Evolutionary conservation across 257 asterid genomes (phyloP).

Genomic region (Solanum medicagineum): DNA sequence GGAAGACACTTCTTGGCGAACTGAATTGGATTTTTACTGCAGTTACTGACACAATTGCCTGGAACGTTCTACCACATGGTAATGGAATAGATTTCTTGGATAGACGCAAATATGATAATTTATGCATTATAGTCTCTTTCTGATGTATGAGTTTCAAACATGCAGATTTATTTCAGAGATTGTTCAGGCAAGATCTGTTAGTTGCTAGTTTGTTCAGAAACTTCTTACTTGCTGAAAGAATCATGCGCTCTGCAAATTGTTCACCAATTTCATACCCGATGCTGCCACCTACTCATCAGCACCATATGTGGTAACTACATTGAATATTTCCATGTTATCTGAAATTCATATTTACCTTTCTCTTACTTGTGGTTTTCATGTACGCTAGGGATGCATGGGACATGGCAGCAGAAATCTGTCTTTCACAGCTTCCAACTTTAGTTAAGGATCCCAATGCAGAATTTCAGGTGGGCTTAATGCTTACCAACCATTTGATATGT

Average conservation of each 20-base stretch:
- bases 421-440: constrained; percentile 89
- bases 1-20: constrained; percentile 98
- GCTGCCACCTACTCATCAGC: constrained; percentile 98
- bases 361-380: constrained; percentile 3
- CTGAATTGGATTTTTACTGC: constrained; percentile 99
- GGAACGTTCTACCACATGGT: constrained; percentile 99
- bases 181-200: constrained; percentile 96
- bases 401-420: constrained; percentile 99
- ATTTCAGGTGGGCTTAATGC: constrained; percentile 56
- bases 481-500: not conserved
- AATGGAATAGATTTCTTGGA: constrained; percentile 14
- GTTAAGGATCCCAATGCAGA: constrained; percentile 90
- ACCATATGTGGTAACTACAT: constrained; percentile 84
- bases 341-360: not conserved
- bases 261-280: constrained; percentile 86
- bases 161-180: constrained; percentile 86
- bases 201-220: constrained; percentile 97
- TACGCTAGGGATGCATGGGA: constrained; percentile 97
- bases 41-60: constrained; percentile 96
- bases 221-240: constrained; percentile 94
- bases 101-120: not conserved
- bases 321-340: not conserved
- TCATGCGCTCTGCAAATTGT: constrained; percentile 98
- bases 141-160: constrained; percentile 14
- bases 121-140: not conserved